phyloP scores from a whole-genome alignment of 73 alveolate species.

The Paramecium octaurelia region DNA sequence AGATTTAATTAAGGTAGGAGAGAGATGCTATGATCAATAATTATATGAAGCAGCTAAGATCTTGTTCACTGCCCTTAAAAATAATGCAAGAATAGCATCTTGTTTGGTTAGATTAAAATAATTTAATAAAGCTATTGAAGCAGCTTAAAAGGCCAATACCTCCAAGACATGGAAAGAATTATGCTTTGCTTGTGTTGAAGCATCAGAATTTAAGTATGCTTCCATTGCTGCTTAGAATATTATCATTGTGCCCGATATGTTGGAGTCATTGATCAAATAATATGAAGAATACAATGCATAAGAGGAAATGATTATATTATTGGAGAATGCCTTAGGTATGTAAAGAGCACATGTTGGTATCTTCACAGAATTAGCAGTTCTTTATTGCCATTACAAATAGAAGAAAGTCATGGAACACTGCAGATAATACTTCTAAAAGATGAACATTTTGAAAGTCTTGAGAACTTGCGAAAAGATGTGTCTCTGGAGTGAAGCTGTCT shows the following conservation, averaged over 20 bases:
- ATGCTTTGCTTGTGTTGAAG: conserved; percentile 96
- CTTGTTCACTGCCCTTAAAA: conserved; percentile 87
- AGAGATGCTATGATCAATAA: conserved; percentile 93
- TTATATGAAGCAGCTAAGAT: conserved; percentile 96
- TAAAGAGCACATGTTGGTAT: conserved; percentile 95
- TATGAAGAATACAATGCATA: conserved; percentile 96
- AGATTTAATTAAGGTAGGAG: conserved; percentile 93
- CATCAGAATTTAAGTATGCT: conserved; percentile 96
- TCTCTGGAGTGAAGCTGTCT: conserved; percentile 98
- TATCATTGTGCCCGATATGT: conserved; percentile 93
- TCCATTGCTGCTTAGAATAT: conserved; percentile 94
- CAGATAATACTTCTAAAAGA: conserved; percentile 87
- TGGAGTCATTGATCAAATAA: conserved; percentile 92
- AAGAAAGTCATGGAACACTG: conserved; percentile 96
- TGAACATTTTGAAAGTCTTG: conserved; percentile 92
- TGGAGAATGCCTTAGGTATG: conserved; percentile 92
- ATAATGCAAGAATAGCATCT: conserved; percentile 94
- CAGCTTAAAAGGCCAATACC: conserved; percentile 96
- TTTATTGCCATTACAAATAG: conserved; percentile 94
- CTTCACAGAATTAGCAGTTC: conserved; percentile 96
- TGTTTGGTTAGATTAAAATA: conserved; percentile 90
- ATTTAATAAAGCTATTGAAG: conserved; percentile 94
- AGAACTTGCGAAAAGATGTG: conserved; percentile 95
- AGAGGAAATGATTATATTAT: conserved; percentile 88
- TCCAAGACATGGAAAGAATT: conserved; percentile 99